Evolutionary conservation across 75 land plant species (phyloP).

Genomic region (Selaginella moellendorffii): DNA sequence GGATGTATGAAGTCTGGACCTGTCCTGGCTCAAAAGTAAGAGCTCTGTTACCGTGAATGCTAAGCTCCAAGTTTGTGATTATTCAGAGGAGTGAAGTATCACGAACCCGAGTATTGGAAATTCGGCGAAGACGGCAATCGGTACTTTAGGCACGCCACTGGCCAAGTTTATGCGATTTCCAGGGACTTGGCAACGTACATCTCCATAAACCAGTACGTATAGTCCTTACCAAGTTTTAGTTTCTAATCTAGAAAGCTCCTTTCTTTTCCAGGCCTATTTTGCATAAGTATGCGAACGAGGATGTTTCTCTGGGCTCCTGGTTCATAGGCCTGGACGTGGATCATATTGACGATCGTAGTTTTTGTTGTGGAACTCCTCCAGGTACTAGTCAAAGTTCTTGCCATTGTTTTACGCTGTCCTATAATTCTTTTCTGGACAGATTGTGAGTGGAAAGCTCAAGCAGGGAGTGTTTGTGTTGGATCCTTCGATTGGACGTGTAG

Average conservation of each 20-base stretch:
- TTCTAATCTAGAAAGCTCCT: neutral
- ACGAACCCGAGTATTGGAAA: constrained; percentile 9
- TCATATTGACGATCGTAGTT: neutral
- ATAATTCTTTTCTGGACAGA: constrained; percentile 25
- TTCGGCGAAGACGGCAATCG: neutral
- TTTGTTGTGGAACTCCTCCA: constrained; percentile 6
- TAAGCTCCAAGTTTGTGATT: neutral
- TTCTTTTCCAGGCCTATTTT: neutral
- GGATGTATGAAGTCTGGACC: constrained; percentile 90
- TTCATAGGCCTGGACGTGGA: constrained; percentile 9
- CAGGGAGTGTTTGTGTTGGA: constrained; percentile 70
- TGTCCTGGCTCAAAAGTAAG: constrained; percentile 60
- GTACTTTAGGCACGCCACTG: constrained; percentile 8
- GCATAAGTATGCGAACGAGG: constrained; percentile 8
- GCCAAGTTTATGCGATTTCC: constrained; percentile 4
- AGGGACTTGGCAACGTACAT: constrained; percentile 3
- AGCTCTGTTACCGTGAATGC: neutral
- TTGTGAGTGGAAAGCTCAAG: constrained; percentile 89
- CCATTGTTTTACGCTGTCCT: neutral
- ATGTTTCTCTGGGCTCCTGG: constrained; percentile 2
- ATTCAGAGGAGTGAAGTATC: constrained; percentile 8
- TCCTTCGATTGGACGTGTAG: constrained; percentile 90
- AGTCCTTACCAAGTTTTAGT: neutral
- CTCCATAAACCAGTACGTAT: neutral
- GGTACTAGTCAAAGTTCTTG: neutral